Percentiles rank a stretch among this genome's conserved stretches.
These are phyloP conservation scores for Xerocomellus amylosporus DNA, from an alignment of 768 basidiomycete species.

Conservation along the genomic window DNA sequence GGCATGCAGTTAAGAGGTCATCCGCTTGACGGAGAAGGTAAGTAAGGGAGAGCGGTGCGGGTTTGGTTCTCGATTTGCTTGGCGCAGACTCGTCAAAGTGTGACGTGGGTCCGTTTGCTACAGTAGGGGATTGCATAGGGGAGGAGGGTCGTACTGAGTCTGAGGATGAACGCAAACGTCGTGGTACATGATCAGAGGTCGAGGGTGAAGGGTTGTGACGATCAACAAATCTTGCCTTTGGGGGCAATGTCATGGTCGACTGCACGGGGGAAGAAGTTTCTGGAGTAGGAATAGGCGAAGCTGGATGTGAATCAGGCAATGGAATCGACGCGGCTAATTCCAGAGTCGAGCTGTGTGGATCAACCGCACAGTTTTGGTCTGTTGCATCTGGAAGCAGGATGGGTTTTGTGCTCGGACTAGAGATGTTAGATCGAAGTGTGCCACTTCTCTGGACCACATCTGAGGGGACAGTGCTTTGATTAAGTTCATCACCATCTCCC, in stretches of 20 bases:
- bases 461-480: not conserved
- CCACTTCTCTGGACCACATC: not conserved
- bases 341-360: not conserved
- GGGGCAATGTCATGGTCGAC: not conserved
- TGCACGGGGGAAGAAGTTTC: not conserved
- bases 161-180: conserved; percentile 11
- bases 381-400: not conserved
- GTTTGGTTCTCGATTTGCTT: conserved; percentile 14
- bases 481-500: not conserved
- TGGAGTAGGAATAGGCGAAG: conserved; percentile 5
- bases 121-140: not conserved
- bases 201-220: not conserved
- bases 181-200: not conserved
- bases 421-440: not conserved
- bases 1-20: conserved; percentile 52
- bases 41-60: conserved; percentile 41
- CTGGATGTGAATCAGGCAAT: conserved; percentile 20
- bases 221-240: not conserved
- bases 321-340: conserved; percentile 18
- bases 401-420: not conserved
- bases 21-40: conserved; percentile 57
- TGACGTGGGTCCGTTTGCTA: not conserved
- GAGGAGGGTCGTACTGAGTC: not conserved
- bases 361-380: not conserved
- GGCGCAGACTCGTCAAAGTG: not conserved